phyloP scores from a whole-genome alignment of 2,329 filamentous ascomycete genomes.

The Aspergillus brasiliensis region DNA sequence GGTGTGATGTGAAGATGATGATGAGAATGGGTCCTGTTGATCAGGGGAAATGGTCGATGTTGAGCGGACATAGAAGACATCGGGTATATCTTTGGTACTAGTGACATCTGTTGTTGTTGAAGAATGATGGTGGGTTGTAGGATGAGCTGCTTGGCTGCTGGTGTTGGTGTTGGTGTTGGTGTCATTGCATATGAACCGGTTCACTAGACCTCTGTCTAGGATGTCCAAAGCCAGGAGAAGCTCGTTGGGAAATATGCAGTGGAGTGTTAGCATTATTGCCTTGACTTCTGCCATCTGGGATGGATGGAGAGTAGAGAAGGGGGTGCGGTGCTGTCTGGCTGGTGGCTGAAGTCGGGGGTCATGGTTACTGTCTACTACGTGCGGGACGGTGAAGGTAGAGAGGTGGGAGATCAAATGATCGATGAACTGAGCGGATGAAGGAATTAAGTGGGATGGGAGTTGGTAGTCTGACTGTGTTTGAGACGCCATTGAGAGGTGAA shows the following conservation, averaged over 20 bases:
- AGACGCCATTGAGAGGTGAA: background rate
- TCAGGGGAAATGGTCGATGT: conserved; percentile 42
- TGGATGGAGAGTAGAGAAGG: conserved; percentile 28
- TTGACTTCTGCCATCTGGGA: conserved; percentile 39
- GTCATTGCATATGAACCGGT: conserved; percentile 46
- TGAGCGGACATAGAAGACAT: conserved; percentile 68
- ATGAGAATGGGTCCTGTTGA: conserved; percentile 14
- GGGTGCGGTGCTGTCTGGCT: conserved; percentile 1
- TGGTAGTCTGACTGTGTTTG: too few species aligned
- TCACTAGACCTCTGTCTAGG: conserved; percentile 75
- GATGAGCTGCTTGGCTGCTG: background rate
- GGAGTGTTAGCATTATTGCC: conserved; percentile 72
- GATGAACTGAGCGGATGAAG: conserved; percentile 22
- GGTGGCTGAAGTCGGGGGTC: conserved; percentile 11
- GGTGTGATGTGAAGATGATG: background rate
- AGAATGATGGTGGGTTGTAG: background rate
- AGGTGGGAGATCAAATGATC: conserved; percentile 28
- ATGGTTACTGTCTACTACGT: conserved; percentile 1
- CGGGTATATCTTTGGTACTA: conserved; percentile 15
- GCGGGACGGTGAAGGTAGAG: conserved; percentile 6
- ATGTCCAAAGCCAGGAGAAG: conserved; percentile 85
- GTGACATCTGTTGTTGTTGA: background rate
- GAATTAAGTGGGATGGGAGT: background rate
- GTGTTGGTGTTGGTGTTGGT: background rate
- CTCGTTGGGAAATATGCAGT: conserved; percentile 79